Base-by-base conservation (phyloP, 2,329 filamentous ascomycete genomes). In the Fusarium succisae region DNA sequence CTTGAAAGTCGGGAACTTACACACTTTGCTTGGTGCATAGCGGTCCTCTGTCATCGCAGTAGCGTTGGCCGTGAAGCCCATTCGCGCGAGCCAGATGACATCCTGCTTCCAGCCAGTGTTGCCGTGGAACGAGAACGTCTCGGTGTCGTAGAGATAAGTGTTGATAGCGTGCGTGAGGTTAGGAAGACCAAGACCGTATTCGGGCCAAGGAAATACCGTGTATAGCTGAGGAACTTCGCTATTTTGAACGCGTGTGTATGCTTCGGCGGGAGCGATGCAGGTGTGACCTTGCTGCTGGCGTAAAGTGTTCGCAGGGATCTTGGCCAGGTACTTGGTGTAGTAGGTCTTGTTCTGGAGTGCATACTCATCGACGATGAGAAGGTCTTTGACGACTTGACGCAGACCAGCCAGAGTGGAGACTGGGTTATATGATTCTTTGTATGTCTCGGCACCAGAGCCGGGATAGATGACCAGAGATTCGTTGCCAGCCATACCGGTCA, bases 51-150 rank as follows among this genome's bases (percentile, higher is more conserved):
- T 66, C 61, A 58, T 66, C 6, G 41, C 37, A 3, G 61, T 66
- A 1, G 48, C 63, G 15, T 66, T 66, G 7, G 30, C 48, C 4
- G 61, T 66, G 0, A 66, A 50, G 1, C 61, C 61, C 61, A 66
- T 66, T 14, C 61, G 61, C 2, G 63, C 63, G 20, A 66, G 61
- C 63, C 61, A 66, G 12, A 66, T 66, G 0, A 66, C 63, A 15
- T 66, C 63, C 15, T 66, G 63, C 48, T 66, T 66, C 48, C 63
- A 66, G 2, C 63, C 63, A 6, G 30, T 66, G 24, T 66, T 66
- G 1, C 63, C 61, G 4, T 66, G 61, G 12, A 66, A 66, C 2
- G 11, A 15, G 1, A 58, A 45, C 2, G 61, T 66, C n/a, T 66
- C 63, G 0, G 63, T 58, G 12, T 66, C 61, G 8, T 66, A 66